phyloP scores from a whole-genome alignment of 2,329 filamentous ascomycete genomes.

The Pseudocercospora ulei region DNA sequence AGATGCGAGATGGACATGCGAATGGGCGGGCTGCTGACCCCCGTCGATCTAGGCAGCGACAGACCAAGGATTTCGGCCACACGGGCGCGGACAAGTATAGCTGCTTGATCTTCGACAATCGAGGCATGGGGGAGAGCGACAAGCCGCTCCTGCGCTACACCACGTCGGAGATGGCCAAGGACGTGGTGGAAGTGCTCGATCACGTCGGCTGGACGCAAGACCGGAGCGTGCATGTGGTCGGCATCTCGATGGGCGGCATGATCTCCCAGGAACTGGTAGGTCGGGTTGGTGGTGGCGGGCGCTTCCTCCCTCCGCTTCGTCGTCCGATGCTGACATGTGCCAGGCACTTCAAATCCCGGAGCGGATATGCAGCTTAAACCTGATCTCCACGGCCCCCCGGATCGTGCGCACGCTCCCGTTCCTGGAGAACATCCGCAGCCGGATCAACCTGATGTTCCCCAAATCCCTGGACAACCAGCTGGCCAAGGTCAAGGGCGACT shows the following conservation, averaged over 20 bases:
- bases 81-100: slow-evolving; percentile 57
- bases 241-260: slow-evolving; percentile 84
- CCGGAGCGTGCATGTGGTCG: slow-evolving; percentile 57
- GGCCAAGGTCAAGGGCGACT: slow-evolving; percentile 51
- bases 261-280: slow-evolving; percentile 70
- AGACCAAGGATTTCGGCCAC: slow-evolving; percentile 74
- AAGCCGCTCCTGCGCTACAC: slow-evolving; percentile 70
- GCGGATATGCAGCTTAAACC: slow-evolving; percentile 43
- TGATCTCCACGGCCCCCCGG: slow-evolving; percentile 44
- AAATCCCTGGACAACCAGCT: slow-evolving; percentile 60
- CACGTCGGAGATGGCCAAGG: slow-evolving; percentile 73
- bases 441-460: slow-evolving; percentile 53
- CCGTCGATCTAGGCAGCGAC: slow-evolving; percentile 69
- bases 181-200: slow-evolving; percentile 59
- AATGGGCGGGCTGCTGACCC: neutral
- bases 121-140: slow-evolving; percentile 70
- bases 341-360: slow-evolving; percentile 38
- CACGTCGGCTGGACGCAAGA: slow-evolving; percentile 58
- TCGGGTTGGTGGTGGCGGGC: neutral
- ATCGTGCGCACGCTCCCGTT: slow-evolving; percentile 45
- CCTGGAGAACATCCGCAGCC: slow-evolving; percentile 53
- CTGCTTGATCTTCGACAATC: slow-evolving; percentile 70
- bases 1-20: neutral
- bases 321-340: slow-evolving; percentile 9
- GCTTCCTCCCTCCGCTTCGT: too few species aligned